Evolutionary conservation across 1,284 basidiomycete genomes (phyloP), one percentile per base, ranked within the genome.

Genomic region (Sporisorium sorghi): DNA sequence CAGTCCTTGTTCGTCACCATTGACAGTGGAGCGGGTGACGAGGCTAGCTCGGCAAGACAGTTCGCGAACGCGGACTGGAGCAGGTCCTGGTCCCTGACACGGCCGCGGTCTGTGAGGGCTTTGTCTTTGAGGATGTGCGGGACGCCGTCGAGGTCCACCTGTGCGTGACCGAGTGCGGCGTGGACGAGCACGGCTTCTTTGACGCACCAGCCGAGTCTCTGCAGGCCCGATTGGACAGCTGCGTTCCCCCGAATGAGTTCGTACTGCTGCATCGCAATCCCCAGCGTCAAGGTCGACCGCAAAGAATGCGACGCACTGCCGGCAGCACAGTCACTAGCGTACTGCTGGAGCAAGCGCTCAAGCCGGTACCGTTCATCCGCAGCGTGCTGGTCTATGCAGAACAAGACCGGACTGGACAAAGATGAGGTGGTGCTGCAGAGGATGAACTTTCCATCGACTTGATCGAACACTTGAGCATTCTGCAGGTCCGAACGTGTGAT

Each of bases 371-470:
- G 89, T 85, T 98, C 73, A 82, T 97, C 93, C 9, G 94, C 95
- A 5, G 95, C 95, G 82, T 98, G 95, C 84, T 98, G 95, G 86
- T 98, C 95, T 46, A 98, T 88, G 60, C 97, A 87, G 26, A 94
- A 87, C 32, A 97, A 73, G 0, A 78, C 71, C 19, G 84, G 62
- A 73, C 81, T 43, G 63, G 7, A 10, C 43, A 47, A 35, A 15
- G 24, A 14, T 8, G 48, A 50, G 11, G 57, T 23, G 5, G 61
- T 46, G 24, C 90, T 80, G 84, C 92, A 93, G 23, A 90, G 90
- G 69, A 97, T 89, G 83, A 94, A 97, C 85, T 97, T 97, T 65
- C 86, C 85, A 84, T 97, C 95, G 17, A 97, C 89, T 82, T 98
- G 95, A 42, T 88, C 89, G 46, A 97, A 87, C 19, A 72, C 68